Base-by-base conservation (phyloP, 2,329 filamentous ascomycete genomes). In the Arthrobotrys megalospora region DNA sequence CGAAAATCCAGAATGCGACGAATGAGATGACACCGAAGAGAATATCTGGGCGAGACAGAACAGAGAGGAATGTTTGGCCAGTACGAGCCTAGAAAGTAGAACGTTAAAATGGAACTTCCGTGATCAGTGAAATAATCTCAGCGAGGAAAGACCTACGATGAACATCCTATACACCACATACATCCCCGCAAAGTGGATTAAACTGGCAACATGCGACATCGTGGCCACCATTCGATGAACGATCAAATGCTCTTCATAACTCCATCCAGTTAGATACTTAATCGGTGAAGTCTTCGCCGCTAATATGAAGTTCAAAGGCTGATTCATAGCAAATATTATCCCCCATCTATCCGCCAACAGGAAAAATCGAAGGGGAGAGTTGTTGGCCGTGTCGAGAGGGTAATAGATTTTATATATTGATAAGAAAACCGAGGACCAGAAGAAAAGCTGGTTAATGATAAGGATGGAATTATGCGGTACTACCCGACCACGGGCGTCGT, bases 271-370 rank as follows among this genome's bases (percentile, higher is more conserved):
- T 16, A 92, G 84, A 1, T 86, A 80, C 73, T 88, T 88, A 38
- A 91, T 82, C 0, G 90, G 90, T 79, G 91, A 90, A 76, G 90
- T 91, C 82, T 92, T 92, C 36, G 90, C 90, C 1, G 88, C 87
- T 2, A 92, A 85, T 3, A 91, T 84, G 82, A 92, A 91, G 2
- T 91, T 69, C 3, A 87, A 82, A 0, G 86, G 86, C 0, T 88
- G 83, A 80, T 88, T 87, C 81, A 85, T 85, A 63, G 86, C 82
- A 80, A 87, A 87, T 21, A 90, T 81, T 48, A 88, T 85, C 4
- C 88, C 88, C 43, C 87, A 86, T 34, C 89, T 85, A 81, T 91
- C 89, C 72, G 88, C 87, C 58, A 90, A 87, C 66, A 89, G 85
- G 82, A 90, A 89, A 69, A 89, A 70, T 21, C 73, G 73, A 45